A percentile compares a stretch with the other conserved stretches of the same genome.
Evolutionary conservation across 164 flowering plant genomes (phyloP).

Genomic region (Vitis cinerea): DNA sequence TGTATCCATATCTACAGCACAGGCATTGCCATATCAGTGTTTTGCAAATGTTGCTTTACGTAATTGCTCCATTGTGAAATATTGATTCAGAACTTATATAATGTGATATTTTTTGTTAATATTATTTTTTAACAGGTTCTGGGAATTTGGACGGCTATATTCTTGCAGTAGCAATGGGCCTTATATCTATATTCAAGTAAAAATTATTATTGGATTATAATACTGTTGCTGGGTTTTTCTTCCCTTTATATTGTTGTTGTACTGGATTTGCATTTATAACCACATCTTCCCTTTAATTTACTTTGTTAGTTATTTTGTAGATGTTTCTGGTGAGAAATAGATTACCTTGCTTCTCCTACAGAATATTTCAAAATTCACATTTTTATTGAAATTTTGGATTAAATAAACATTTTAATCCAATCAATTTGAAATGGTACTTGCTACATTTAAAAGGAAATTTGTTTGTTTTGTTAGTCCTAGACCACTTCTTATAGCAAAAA

Average conservation of each 20-base stretch:
- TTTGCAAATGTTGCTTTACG: background rate
- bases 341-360: too few species aligned
- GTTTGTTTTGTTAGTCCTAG: too few species aligned
- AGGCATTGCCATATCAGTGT: too few species aligned
- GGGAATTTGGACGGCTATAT: conserved; percentile 56
- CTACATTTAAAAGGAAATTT: too few species aligned
- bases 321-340: too few species aligned
- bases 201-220: conserved; percentile 1
- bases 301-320: background rate
- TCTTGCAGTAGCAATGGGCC: conserved; percentile 72
- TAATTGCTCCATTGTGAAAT: background rate
- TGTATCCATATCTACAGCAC: too few species aligned
- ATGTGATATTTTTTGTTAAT: background rate
- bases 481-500: too few species aligned
- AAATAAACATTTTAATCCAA: too few species aligned
- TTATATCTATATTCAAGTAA: conserved; percentile 72
- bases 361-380: too few species aligned
- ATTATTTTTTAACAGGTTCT: conserved; percentile 50
- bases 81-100: conserved; percentile 1
- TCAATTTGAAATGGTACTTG: too few species aligned
- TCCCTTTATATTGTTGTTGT: background rate
- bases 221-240: background rate
- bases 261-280: too few species aligned
- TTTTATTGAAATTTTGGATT: too few species aligned
- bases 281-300: background rate